Conservation (phyloP, 139 green algal species). For the Pedinophyceae sp. region DNA sequence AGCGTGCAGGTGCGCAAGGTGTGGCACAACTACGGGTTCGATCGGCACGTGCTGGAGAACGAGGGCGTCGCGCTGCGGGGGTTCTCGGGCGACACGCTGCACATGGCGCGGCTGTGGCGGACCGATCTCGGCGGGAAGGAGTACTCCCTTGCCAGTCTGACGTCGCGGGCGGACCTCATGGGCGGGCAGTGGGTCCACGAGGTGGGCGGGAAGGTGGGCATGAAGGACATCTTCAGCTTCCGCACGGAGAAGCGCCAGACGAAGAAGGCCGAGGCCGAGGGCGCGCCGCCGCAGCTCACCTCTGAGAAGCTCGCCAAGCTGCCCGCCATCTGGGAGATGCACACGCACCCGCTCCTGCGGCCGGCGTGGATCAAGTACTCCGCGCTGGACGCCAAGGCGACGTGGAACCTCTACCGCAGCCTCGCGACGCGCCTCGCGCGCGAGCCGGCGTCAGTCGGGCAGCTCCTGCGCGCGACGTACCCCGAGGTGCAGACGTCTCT, state of each 20-base stretch:
- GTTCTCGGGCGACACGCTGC: constrained; percentile 88
- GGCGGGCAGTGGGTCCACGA: neutral
- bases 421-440: constrained; percentile 24
- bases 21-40: constrained; percentile 99
- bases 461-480: neutral
- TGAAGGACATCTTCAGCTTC: constrained; percentile 4
- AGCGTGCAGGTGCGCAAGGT: constrained; percentile 32
- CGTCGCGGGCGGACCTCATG: constrained; percentile 14
- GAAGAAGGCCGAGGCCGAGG: neutral
- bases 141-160: constrained; percentile 64
- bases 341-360: constrained; percentile 29
- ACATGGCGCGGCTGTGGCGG: constrained; percentile 90
- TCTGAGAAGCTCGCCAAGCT: constrained; percentile 31
- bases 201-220: constrained; percentile 5
- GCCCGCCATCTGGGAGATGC: constrained; percentile 49
- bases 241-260: neutral
- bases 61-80: constrained; percentile 27
- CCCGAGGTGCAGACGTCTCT: constrained; percentile 5
- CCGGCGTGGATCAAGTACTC: constrained; percentile 78
- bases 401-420: constrained; percentile 51
- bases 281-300: constrained; percentile 4
- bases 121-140: constrained; percentile 20
- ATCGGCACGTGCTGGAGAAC: constrained; percentile 83
- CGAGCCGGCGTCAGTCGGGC: constrained; percentile 3
- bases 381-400: constrained; percentile 76